Evolutionary conservation across 371 early-diverging fungal genomes (phyloP), one percentile per base, ranked within the genome.

Genomic region (Basidiobolus meristosporus): DNA sequence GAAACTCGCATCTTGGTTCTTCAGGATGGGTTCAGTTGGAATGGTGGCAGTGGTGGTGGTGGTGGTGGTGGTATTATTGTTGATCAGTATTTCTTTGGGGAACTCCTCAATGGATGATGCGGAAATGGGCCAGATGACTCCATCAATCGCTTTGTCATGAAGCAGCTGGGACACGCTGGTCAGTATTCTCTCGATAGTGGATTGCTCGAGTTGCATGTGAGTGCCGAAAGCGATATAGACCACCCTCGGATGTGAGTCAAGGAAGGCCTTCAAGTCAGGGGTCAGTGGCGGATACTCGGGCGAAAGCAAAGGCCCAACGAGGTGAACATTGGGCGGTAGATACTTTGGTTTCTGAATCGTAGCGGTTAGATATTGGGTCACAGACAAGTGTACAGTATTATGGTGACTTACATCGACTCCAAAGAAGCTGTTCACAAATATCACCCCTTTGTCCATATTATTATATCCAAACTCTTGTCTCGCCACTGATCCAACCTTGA

Each of bases 111-210:
- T 31, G n/a, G n/a, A n/a, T n/a, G n/a, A n/a, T n/a, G n/a, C n/a
- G n/a, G n/a, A n/a, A n/a, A n/a, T n/a, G n/a, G 32, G 32, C 45
- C 45, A 45, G 3, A 45, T 19, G 10, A 39, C 40, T 26, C 45
- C 45, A 17, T 45, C 45, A 3, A 45, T 7, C 11, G 40, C 6
- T n/a, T 17, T 33, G 3, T 22, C 23, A 1, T 45, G 10, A 7
- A 39, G 6, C n/a, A 28, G 15, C 15, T 7, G 3, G 32, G 18
- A 18, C 34, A 34, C 7, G 5, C 16, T 16, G 18, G 6, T 34
- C 14, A 42, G 20, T 12, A 42, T 36, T n/a, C 12, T 12, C 4
- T 21, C 7, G 3, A 42, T 22, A n/a, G 2, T 9, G 17, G 12
- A 5, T 19, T 35, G 9, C 2, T 17, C 15, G 7, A 42, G 9